Evolutionary conservation across 179 eudicot genomes (phyloP).

Genomic region (Amaranthus tricolor): DNA sequence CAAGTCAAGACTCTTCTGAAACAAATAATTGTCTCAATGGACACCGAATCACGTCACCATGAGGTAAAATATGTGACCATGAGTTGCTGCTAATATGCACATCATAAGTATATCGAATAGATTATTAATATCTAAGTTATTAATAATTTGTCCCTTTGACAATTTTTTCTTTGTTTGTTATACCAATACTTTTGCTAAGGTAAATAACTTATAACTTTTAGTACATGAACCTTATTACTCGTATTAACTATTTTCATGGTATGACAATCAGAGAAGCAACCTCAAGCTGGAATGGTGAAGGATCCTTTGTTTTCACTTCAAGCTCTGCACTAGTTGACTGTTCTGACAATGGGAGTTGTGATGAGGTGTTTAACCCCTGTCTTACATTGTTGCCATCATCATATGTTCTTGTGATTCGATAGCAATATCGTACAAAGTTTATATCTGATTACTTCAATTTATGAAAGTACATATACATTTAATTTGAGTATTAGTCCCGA

Average conservation of each 20-base stretch:
- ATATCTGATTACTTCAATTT: not conserved
- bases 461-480: not conserved
- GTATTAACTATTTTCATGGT: constrained; percentile 15
- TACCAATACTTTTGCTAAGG: not conserved
- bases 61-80: too few species aligned
- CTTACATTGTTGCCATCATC: not conserved
- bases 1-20: too few species aligned
- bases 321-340: constrained; percentile 86
- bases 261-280: constrained; percentile 58
- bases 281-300: constrained; percentile 75
- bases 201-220: not conserved
- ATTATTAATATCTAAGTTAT: too few species aligned
- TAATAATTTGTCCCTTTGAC: not conserved
- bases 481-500: not conserved
- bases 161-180: not conserved
- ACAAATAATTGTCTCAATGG: too few species aligned
- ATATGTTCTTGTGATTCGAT: not conserved
- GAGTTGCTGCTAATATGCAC: too few species aligned
- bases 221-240: constrained; percentile 6
- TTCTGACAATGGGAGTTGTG: constrained; percentile 72
- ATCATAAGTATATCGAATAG: too few species aligned
- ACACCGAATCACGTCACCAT: too few species aligned
- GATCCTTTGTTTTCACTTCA: constrained; percentile 83
- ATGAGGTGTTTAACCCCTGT: constrained; percentile 55
- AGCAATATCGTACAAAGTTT: not conserved